A percentile compares a stretch with the other conserved stretches of the same genome.
Conservation (phyloP, 2,329 filamentous ascomycete genomes). For the Metarhizium sp. region DNA sequence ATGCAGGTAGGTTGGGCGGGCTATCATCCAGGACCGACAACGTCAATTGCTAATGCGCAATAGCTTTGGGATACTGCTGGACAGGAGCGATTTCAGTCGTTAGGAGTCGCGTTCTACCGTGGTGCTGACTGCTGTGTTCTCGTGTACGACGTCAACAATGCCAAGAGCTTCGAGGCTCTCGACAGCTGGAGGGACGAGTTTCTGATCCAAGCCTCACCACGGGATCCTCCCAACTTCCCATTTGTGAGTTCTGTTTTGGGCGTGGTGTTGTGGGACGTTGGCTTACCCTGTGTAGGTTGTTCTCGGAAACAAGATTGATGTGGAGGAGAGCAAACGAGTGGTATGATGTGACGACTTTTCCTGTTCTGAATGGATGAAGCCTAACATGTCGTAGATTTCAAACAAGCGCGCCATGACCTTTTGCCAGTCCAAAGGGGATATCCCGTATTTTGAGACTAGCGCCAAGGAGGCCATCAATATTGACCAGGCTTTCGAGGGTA, state of each 20-base stretch:
- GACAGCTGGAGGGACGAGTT: conserved; percentile 99
- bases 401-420: conserved; percentile 95
- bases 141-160: conserved; percentile 98
- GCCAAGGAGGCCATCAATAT: conserved; percentile 98
- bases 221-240: conserved; percentile 94
- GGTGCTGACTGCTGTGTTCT: conserved; percentile 97
- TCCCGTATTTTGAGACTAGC: conserved; percentile 98
- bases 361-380: not conserved
- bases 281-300: conserved; percentile 55
- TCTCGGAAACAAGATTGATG: conserved; percentile 97
- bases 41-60: not conserved
- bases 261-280: not conserved
- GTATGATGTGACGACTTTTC: conserved; percentile 31
- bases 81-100: conserved; percentile 93
- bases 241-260: conserved; percentile 60
- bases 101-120: conserved; percentile 95
- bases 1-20: conserved; percentile 65
- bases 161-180: conserved; percentile 96
- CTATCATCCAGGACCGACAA: conserved; percentile 7
- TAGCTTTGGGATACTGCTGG: conserved; percentile 97
- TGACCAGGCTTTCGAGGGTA: conserved; percentile 68
- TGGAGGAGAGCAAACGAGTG: conserved; percentile 94
- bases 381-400: conserved; percentile 55
- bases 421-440: conserved; percentile 93
- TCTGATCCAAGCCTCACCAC: conserved; percentile 89